Conservation (phyloP, 2,329 filamentous ascomycete species). For the Arthrobotrys entomopaga region DNA sequence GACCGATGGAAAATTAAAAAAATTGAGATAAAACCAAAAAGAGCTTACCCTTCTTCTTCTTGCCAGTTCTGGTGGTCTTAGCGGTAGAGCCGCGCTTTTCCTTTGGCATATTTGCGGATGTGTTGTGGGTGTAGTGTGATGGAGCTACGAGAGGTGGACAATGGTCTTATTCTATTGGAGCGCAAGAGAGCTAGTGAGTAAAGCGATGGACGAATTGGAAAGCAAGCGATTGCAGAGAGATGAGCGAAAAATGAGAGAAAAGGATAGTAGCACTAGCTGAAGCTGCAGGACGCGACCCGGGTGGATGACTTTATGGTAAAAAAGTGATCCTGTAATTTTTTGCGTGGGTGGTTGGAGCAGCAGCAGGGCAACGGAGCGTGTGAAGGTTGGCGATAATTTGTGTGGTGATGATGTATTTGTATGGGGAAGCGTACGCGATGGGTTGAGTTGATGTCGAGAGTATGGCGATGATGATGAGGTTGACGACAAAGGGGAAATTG, state of each 20-base stretch:
- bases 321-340: conserved; percentile 2
- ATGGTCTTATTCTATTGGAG: conserved; percentile 52
- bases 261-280: conserved; percentile 1
- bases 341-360: conserved; percentile 26
- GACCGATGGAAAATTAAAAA: background rate
- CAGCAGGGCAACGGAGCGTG: background rate
- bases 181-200: conserved; percentile 14
- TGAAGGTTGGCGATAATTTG: background rate
- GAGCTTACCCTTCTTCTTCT: conserved; percentile 55
- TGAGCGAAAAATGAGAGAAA: conserved; percentile 35
- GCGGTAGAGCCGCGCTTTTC: conserved; percentile 22
- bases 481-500: conserved; percentile 46
- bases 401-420: conserved; percentile 35
- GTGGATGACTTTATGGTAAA: conserved; percentile 21
- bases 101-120: conserved; percentile 52
- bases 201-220: conserved; percentile 2
- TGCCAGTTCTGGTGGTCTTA: conserved; percentile 48
- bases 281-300: conserved; percentile 20
- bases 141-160: conserved; percentile 9
- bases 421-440: conserved; percentile 51
- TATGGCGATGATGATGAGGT: conserved; percentile 39
- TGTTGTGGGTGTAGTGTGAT: conserved; percentile 42
- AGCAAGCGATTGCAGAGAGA: conserved; percentile 1
- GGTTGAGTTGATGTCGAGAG: conserved; percentile 46
- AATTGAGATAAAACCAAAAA: background rate